A percentile compares a stretch with the other conserved stretches of the same genome.
These are phyloP conservation scores for Nannochloropsis limnetica DNA, from an alignment of 352 stramenopile species.

Conservation along the genomic window DNA sequence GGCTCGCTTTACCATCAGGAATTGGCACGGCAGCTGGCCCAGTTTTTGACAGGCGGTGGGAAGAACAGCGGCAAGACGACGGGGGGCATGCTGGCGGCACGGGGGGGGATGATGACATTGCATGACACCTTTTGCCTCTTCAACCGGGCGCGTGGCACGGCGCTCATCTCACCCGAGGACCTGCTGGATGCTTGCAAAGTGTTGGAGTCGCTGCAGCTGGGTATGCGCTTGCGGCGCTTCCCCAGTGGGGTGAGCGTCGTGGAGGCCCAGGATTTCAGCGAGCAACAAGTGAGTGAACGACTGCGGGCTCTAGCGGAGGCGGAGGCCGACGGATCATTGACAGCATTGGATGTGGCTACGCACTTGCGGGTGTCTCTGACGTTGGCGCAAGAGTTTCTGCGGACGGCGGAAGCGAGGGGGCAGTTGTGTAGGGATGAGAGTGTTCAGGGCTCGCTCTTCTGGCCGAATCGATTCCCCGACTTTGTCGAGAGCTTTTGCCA, in stretches of 20 bases:
- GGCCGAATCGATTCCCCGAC: conserved; percentile 73
- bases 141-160: conserved; percentile 89
- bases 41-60: conserved; percentile 60
- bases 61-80: conserved; percentile 29
- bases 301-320: conserved; percentile 66
- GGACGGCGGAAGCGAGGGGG: conserved; percentile 79
- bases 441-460: conserved; percentile 85
- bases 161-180: conserved; percentile 93
- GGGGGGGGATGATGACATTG: conserved; percentile 91
- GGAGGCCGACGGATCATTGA: conserved; percentile 67
- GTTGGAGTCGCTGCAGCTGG: conserved; percentile 71
- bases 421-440: conserved; percentile 88
- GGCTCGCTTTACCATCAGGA: conserved; percentile 76
- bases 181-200: conserved; percentile 75
- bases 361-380: conserved; percentile 81
- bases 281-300: conserved; percentile 66
- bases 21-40: conserved; percentile 73
- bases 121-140: conserved; percentile 98
- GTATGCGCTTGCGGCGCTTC: conserved; percentile 83
- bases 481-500: conserved; percentile 22
- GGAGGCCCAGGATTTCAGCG: conserved; percentile 57
- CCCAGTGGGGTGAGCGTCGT: conserved; percentile 80
- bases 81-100: conserved; percentile 62
- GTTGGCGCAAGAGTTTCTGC: conserved; percentile 86
- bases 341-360: conserved; percentile 74